These are phyloP conservation scores for Abrus pulchellus DNA, from an alignment of 306 rosid genomes.

Conservation along the genomic window DNA sequence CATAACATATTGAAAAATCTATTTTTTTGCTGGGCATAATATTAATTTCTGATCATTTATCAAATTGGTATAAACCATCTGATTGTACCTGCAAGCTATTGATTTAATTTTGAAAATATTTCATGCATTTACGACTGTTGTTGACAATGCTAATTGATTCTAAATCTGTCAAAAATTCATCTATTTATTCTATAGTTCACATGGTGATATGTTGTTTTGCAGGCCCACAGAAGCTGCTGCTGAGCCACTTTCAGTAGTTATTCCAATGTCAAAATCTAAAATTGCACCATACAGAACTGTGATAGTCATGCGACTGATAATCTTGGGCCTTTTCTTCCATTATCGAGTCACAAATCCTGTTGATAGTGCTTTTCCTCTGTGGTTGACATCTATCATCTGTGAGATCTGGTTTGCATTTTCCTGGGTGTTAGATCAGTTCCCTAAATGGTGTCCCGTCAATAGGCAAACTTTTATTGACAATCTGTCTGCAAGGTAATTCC, in stretches of 20 bases:
- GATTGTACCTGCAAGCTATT: conserved; percentile 5
- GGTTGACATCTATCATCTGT: conserved; percentile 94
- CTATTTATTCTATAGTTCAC: conserved; percentile 6
- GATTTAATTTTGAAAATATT: conserved; percentile 9
- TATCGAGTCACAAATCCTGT: conserved; percentile 95
- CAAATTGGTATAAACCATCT: not conserved
- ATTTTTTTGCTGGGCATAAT: not conserved
- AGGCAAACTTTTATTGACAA: conserved; percentile 75
- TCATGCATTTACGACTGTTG: conserved; percentile 19
- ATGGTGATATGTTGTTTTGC: conserved; percentile 51
- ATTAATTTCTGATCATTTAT: not conserved
- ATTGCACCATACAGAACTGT: conserved; percentile 83
- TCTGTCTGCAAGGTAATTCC: conserved; percentile 84
- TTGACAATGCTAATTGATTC: conserved; percentile 20
- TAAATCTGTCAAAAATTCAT: not conserved
- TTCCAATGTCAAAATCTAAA: conserved; percentile 75
- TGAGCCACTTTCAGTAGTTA: conserved; percentile 65
- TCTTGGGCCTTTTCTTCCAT: conserved; percentile 89
- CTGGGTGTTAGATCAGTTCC: conserved; percentile 98
- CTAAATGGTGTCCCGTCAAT: conserved; percentile 90
- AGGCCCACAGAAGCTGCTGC: conserved; percentile 72
- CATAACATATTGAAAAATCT: not conserved
- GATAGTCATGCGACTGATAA: conserved; percentile 76
- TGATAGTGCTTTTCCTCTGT: conserved; percentile 86
- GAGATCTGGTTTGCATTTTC: conserved; percentile 99